Evolutionary conservation across 495 filamentous ascomycete species (phyloP), one percentile per base, ranked within the genome.

Genomic region (Trichodelitschia bisporula): DNA sequence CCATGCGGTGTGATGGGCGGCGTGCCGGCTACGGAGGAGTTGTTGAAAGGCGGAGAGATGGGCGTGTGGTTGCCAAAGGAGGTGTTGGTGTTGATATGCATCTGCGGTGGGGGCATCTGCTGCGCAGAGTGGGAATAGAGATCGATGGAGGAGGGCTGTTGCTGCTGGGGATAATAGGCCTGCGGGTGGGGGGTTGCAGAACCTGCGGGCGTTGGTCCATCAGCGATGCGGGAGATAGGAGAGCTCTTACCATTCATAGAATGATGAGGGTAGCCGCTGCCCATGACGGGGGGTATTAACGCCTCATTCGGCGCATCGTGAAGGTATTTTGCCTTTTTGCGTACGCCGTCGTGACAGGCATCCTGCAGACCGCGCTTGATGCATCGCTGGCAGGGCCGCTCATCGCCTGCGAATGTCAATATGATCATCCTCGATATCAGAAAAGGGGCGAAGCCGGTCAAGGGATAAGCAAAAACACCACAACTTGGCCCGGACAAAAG

Each of bases 251-350:
- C 45, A 30, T 46, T 45, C 30, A 45, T 49, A 34, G 6, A 6
- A 15, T 18, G 9, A 15, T 29, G 6, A 5, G 14, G 6, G 15
- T 8, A 56, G 35, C 53, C 53, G n/a, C 51, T 49, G n/a, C 51
- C 48, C 17, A 64, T 53, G 15, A 61, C 62, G n/a, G n/a, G n/a
- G 34, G 69, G 64, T 54, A 70, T 62, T 41, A 75, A 50, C 32
- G 64, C 66, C 36, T 86, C 80, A 33, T 77, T 65, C 21, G 83
- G 79, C 16, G 84, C 80, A 57, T 93, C 86, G 51, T 92, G 83
- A 28, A 97, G 72, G 55, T 97, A 97, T 49, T 97, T 97, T 38
- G 86, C 86, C 59, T 95, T 97, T 53, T 97, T 95, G 36, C 86
- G 74, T 23, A 92, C 79, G 25, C 86, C 86, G 44, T 97, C 86